Conservation (phyloP, 176 grass and related monocot species). For the Carex parvula region DNA sequence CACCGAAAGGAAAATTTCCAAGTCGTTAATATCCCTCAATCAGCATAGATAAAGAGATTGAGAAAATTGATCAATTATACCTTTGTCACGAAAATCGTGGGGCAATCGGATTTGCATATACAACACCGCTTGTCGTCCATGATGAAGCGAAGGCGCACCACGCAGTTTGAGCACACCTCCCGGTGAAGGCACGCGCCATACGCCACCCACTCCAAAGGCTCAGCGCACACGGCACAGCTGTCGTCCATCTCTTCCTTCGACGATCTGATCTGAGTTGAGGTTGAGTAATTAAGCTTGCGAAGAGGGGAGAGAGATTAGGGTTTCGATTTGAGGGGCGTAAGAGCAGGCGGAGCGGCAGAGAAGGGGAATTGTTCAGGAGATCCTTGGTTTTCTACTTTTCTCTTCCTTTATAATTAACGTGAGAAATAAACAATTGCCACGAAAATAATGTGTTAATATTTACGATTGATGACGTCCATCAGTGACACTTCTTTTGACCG, state of each 20-base stretch:
- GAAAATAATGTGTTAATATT: not conserved
- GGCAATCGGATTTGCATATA: constrained; percentile 82
- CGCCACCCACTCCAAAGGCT: constrained; percentile 76
- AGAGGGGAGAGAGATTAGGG: not conserved
- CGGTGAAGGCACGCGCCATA: constrained; percentile 84
- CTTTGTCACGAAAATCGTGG: constrained; percentile 75
- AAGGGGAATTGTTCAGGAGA: not conserved
- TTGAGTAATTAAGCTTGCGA: not conserved
- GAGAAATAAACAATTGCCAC: not conserved
- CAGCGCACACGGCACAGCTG: constrained; percentile 77
- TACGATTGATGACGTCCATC: not conserved
- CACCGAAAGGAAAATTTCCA: not conserved
- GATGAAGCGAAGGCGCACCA: constrained; percentile 83
- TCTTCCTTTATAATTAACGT: not conserved
- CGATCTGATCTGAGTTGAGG: constrained; percentile 5
- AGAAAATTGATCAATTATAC: constrained; percentile 30
- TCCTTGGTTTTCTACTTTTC: not conserved
- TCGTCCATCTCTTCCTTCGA: constrained; percentile 58
- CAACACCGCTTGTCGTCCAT: constrained; percentile 63
- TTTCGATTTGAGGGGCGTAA: constrained; percentile 3
- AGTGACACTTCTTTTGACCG: not conserved
- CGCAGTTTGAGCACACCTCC: constrained; percentile 90
- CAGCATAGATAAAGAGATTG: not conserved
- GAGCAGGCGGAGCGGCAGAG: not conserved
- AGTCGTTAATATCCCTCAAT: constrained; percentile 6